Evolutionary conservation across 2,329 filamentous ascomycete species (phyloP), one percentile per base, ranked within the genome.

Genomic region (Cercospora zeae-maydis): DNA sequence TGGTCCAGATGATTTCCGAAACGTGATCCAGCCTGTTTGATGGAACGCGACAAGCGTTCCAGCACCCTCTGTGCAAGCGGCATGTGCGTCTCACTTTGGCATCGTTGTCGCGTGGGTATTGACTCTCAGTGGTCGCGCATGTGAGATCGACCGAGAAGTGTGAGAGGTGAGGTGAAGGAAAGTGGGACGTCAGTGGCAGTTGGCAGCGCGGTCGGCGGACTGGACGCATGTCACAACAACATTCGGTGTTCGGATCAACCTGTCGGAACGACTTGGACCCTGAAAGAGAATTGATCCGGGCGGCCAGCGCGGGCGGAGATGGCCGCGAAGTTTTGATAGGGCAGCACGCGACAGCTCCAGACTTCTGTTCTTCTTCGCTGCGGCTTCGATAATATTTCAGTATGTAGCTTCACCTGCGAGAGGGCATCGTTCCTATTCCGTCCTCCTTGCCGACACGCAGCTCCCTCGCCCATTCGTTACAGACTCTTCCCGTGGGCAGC

Each of bases 301-400:
- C 49, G 16, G 49, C 42, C n/a, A 6, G 14, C 42, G 16, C 49
- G 31, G 49, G 49, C 49, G 49, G 49, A 53, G 49, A 53, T 53
- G 49, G 49, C 49, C 49, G 49, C 24, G 37, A 45, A 34, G 9
- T n/a, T 49, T 45, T 57, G 59, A 62, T 62, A 58, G 55, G 54
- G 34, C 42, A 49, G 42, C 61, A 63, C 61, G 56, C 61, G 49
- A 34, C 49, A 63, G 36, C 59, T 42, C 37, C 47, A 51, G 31
- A 37, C 39, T 37, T 57, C 30, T 27, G 37, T 62, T 33, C 56
- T 34, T 37, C 27, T 45, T 24, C 36, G 27, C 37, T 36, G 42
- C 51, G 31, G 37, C 49, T 49, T 49, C 39, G n/a, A n/a, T 54
- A n/a, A 31, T 59, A 37, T 47, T 58, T 39, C 53, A 63, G 56